Conservation (phyloP, 73 alveolate species). For the Loxodes magnus region DNA sequence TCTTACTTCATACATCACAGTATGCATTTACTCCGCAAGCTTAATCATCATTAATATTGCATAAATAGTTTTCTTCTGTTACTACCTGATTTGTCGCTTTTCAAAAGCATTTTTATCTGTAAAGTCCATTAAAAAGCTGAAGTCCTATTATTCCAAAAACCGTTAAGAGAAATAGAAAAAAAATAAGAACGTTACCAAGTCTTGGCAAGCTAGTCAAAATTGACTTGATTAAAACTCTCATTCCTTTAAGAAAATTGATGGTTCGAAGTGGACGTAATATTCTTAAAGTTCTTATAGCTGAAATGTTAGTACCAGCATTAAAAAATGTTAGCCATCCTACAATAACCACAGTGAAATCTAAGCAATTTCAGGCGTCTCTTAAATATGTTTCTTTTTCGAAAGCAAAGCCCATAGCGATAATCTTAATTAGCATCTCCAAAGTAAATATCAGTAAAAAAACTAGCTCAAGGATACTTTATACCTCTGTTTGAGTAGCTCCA, state of each 20-base stretch:
- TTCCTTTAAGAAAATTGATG: constrained; percentile 81
- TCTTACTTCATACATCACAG: constrained; percentile 75
- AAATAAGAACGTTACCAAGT: constrained; percentile 71
- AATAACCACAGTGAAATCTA: constrained; percentile 56
- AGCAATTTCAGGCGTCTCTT: constrained; percentile 59
- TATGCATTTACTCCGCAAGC: constrained; percentile 42
- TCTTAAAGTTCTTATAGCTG: constrained; percentile 86
- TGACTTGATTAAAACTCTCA: constrained; percentile 78
- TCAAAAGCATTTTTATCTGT: constrained; percentile 53
- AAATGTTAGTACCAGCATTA: constrained; percentile 14
- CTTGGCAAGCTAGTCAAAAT: constrained; percentile 66
- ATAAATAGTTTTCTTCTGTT: too few relatives aligned
- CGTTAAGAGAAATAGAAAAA: constrained; percentile 69
- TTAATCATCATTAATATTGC: constrained; percentile 41
- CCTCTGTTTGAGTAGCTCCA: too few relatives aligned
- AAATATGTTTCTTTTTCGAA: constrained; percentile 26
- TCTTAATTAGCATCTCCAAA: constrained; percentile 22
- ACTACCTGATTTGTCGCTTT: neutral
- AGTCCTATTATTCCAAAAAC: constrained; percentile 91
- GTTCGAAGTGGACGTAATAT: constrained; percentile 93
- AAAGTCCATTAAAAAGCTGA: constrained; percentile 78
- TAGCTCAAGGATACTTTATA: too few relatives aligned
- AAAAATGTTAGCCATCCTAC: constrained; percentile 43
- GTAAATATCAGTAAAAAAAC: constrained; percentile 28
- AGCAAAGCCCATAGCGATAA: constrained; percentile 32